These are phyloP conservation scores for Neckera pumila DNA, from an alignment of 225 moss, liverwort and hornwort species.

Conservation along the genomic window DNA sequence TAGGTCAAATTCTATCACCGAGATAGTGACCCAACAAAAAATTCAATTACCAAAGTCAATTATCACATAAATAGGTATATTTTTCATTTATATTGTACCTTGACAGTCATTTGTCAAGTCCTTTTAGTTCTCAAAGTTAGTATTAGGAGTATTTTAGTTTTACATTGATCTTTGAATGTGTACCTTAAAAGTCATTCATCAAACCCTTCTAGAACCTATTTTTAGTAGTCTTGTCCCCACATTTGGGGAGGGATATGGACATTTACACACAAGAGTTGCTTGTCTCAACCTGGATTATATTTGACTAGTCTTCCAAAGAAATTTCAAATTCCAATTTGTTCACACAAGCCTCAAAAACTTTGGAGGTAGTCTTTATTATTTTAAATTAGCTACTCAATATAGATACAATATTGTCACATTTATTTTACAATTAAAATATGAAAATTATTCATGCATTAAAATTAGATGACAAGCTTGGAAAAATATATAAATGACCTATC, in stretches of 20 bases:
- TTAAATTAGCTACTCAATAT: not conserved
- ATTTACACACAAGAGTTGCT: not conserved
- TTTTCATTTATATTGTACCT: not conserved
- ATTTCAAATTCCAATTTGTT: not conserved
- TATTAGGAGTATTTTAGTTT: too few species aligned
- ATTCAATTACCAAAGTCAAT: not conserved
- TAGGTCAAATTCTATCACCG: not conserved
- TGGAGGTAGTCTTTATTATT: not conserved
- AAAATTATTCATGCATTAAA: not conserved
- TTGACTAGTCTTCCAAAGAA: accelerated
- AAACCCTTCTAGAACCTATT: accelerated
- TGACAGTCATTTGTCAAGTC: not conserved
- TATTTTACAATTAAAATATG: not conserved
- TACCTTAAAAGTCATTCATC: not conserved
- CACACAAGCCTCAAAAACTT: accelerated
- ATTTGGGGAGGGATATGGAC: accelerated
- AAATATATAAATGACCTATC: not conserved
- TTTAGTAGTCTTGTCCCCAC: accelerated
- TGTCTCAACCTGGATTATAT: accelerated
- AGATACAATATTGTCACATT: not conserved
- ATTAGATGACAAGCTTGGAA: not conserved
- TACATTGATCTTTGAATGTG: too few species aligned
- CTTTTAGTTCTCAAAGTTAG: not conserved
- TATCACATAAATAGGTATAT: not conserved
- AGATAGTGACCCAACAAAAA: not conserved